These are phyloP conservation scores for Nicotiana obtusifolia DNA, from an alignment of 257 asterid species.

Conservation along the genomic window DNA sequence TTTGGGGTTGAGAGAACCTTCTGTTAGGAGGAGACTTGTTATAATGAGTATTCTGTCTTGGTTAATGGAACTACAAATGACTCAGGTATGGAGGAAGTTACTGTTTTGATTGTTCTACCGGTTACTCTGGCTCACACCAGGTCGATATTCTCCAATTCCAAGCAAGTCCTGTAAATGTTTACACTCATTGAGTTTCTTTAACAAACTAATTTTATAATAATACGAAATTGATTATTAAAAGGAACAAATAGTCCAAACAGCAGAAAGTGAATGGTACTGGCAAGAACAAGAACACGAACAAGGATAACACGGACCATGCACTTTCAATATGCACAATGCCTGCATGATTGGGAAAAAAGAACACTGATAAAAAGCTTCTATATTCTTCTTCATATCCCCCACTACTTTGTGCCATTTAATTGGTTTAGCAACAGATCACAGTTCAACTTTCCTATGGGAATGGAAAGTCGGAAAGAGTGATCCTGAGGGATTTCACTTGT, in stretches of 20 bases:
- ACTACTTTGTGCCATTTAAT: background rate
- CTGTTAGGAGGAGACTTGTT: background rate
- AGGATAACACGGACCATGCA: background rate
- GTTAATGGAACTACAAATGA: background rate
- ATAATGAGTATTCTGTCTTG: background rate
- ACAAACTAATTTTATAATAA: background rate
- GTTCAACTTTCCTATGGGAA: background rate
- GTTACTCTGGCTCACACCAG: conserved; percentile 47
- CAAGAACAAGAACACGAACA: background rate
- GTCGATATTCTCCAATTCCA: conserved; percentile 90
- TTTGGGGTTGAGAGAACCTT: background rate
- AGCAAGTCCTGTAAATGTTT: conserved; percentile 77
- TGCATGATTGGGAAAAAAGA: background rate
- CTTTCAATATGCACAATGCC: background rate
- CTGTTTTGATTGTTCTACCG: conserved; percentile 7
- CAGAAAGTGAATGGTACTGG: background rate
- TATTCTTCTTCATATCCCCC: background rate
- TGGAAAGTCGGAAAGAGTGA: background rate
- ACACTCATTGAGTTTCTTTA: conserved; percentile 8
- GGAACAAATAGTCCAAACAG: background rate
- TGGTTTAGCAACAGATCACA: background rate
- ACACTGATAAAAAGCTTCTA: background rate
- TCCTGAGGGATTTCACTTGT: background rate
- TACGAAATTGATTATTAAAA: background rate
- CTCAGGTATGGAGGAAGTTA: background rate